These are phyloP conservation scores for Phylloporus sp. DNA, from an alignment of 768 basidiomycete genomes.

Conservation along the genomic window DNA sequence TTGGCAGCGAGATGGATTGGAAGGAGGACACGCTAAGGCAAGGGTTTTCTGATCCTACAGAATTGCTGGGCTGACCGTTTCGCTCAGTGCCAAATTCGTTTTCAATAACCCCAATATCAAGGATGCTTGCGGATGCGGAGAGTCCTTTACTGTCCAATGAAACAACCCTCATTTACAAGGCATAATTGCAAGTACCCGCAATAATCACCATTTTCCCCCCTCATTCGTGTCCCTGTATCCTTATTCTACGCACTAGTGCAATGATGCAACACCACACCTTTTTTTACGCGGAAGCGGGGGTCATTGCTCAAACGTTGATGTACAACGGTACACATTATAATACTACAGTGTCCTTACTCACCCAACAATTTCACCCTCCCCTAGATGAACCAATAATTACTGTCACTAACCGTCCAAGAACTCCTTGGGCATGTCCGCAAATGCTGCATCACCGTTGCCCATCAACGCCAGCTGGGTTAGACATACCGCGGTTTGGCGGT, in stretches of 20 bases:
- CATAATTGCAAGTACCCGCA: slow-evolving; percentile 13
- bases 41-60: background rate
- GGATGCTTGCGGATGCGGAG: slow-evolving; percentile 93
- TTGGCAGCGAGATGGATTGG: slow-evolving; percentile 99
- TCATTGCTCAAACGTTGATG: slow-evolving; percentile 4
- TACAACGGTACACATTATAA: slow-evolving; percentile 10
- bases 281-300: slow-evolving; percentile 8
- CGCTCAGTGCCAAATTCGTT: slow-evolving; percentile 66
- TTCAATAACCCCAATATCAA: slow-evolving; percentile 92
- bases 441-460: slow-evolving; percentile 75
- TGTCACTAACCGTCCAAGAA: slow-evolving; percentile 48
- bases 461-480: slow-evolving; percentile 67
- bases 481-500: slow-evolving; percentile 68
- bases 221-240: slow-evolving; percentile 24
- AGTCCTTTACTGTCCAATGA: slow-evolving; percentile 70
- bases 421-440: slow-evolving; percentile 75
- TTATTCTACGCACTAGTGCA: slow-evolving; percentile 21
- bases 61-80: slow-evolving; percentile 1
- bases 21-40: slow-evolving; percentile 86
- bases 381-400: background rate
- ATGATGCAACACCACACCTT: background rate
- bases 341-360: slow-evolving; percentile 14
- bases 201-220: background rate
- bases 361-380: background rate
- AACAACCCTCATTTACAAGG: background rate